Conservation (phyloP, 1,139 yeast genomes). For the Geotrichum reessii region DNA sequence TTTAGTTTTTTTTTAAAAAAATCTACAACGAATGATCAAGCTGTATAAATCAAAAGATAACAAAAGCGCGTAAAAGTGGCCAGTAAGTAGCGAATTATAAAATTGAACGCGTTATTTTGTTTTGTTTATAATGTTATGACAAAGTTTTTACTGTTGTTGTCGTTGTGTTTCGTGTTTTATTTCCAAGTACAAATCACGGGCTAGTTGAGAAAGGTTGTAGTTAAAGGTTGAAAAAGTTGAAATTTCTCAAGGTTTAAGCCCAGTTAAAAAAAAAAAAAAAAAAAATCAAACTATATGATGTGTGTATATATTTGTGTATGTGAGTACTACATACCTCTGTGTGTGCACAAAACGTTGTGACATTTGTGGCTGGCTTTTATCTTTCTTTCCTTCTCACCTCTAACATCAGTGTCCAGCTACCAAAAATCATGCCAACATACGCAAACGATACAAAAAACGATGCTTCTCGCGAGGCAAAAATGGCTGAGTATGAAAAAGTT, state of each 20-base stretch:
- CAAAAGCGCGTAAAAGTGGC: not conserved
- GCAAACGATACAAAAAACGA: slow-evolving; percentile 5
- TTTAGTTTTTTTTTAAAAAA: not conserved
- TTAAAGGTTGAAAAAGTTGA: not conserved
- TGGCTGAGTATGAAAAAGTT: slow-evolving; percentile 60
- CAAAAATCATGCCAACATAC: slow-evolving; percentile 9
- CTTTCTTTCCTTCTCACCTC: not conserved
- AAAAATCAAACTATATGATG: too few species aligned
- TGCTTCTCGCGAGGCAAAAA: slow-evolving; percentile 17
- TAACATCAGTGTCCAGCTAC: not conserved
- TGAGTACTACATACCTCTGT: too few species aligned
- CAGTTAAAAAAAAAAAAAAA: too few species aligned
- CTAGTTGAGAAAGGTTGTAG: not conserved
- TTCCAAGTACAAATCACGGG: not conserved
- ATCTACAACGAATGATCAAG: not conserved
- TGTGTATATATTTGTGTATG: too few species aligned
- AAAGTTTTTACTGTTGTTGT: not conserved
- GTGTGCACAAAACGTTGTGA: not conserved
- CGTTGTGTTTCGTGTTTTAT: not conserved
- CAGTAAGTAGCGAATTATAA: not conserved
- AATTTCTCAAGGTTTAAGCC: not conserved
- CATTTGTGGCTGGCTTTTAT: not conserved
- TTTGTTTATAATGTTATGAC: not conserved
- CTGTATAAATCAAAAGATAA: not conserved
- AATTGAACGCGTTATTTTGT: not conserved